Evolutionary conservation across 225 moss, liverwort and hornwort genomes (phyloP).

Genomic region (Rhytidiadelphus loreus): DNA sequence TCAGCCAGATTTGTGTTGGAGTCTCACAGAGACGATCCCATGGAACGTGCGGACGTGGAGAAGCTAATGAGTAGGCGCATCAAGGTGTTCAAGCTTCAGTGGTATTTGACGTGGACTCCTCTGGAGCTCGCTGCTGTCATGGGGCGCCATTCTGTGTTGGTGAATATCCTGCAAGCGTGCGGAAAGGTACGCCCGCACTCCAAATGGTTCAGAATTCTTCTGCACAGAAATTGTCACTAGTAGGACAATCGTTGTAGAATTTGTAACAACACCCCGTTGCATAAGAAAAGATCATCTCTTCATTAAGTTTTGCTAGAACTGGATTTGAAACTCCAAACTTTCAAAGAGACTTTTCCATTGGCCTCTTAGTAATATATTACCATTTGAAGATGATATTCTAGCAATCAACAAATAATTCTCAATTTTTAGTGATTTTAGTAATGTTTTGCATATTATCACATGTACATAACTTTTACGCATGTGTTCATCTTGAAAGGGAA

Average conservation of each 20-base stretch:
- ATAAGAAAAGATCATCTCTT: not conserved
- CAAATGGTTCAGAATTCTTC: not conserved
- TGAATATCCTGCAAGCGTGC: not conserved
- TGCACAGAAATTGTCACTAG: not conserved
- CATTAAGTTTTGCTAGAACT: not conserved
- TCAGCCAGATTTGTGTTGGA: not conserved
- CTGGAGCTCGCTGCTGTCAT: constrained; percentile 6
- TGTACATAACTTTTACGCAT: not conserved
- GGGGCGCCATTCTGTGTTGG: not conserved
- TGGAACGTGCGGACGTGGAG: not conserved
- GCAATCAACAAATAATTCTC: not conserved
- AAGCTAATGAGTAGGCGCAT: not conserved
- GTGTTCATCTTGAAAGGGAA: too few relatives aligned
- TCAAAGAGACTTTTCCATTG: not conserved
- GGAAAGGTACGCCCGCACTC: not conserved
- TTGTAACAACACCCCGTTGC: not conserved
- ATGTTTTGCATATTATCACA: not conserved
- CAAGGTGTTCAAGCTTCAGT: not conserved
- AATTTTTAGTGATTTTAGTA: not conserved
- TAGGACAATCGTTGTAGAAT: not conserved
- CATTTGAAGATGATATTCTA: not conserved
- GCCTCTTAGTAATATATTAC: not conserved
- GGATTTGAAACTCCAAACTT: not conserved
- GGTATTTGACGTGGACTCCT: not conserved
- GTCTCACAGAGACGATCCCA: not conserved